Conservation (phyloP, 1,139 yeast genomes). For the Geotrichum citri-aurantii region DNA sequence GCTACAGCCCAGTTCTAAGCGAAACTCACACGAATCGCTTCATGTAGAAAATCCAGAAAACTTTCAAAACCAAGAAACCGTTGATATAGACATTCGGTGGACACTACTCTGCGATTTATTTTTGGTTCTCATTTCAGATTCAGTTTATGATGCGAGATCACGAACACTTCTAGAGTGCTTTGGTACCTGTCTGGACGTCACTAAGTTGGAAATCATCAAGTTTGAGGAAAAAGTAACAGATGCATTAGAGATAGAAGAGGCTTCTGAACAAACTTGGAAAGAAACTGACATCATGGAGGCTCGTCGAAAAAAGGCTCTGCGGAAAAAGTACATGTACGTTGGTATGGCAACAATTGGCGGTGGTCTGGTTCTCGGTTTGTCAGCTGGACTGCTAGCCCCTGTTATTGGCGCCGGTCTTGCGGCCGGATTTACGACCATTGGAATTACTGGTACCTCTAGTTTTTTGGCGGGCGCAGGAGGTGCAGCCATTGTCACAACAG, state of each 20-base stretch:
- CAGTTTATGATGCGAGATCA: conserved; percentile 85
- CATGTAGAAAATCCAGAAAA: conserved; percentile 36
- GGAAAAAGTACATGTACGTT: conserved; percentile 72
- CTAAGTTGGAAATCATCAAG: conserved; percentile 64
- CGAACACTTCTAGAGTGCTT: conserved; percentile 65
- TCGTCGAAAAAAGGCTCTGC: conserved; percentile 59
- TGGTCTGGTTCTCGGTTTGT: conserved; percentile 83
- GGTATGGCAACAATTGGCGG: conserved; percentile 98
- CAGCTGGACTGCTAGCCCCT: conserved; percentile 95
- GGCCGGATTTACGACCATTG: conserved; percentile 92
- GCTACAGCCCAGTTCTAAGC: not conserved
- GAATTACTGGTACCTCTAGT: conserved; percentile 85
- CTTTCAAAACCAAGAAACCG: conserved; percentile 34
- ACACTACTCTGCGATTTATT: conserved; percentile 87
- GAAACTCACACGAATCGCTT: conserved; percentile 19
- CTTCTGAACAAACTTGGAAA: conserved; percentile 65
- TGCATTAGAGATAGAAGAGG: conserved; percentile 79
- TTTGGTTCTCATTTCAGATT: conserved; percentile 70
- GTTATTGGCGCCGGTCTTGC: conserved; percentile 98
- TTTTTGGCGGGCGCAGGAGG: conserved; percentile 97
- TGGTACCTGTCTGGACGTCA: conserved; percentile 55
- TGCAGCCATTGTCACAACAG: conserved; percentile 85
- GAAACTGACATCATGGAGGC: conserved; percentile 66
- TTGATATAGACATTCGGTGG: conserved; percentile 83
- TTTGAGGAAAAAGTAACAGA: conserved; percentile 90